phyloP scores from a whole-genome alignment of 2,329 filamentous ascomycete genomes.

The Paecilomyces niveus region DNA sequence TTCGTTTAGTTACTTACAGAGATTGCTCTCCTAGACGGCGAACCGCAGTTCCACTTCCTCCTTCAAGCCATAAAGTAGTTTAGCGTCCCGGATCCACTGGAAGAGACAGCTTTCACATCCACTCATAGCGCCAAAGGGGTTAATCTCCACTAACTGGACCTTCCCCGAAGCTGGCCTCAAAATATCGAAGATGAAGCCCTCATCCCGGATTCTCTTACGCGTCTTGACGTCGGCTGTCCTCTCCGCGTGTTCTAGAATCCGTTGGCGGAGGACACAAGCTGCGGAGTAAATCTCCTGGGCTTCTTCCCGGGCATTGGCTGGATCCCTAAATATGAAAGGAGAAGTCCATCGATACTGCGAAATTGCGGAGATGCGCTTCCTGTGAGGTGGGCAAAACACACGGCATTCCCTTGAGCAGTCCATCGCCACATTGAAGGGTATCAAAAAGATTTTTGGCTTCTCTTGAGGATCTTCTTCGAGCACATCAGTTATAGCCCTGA shows the following conservation, averaged over 20 bases:
- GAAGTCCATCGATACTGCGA: conserved; percentile 39
- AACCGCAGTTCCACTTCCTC: conserved; percentile 25
- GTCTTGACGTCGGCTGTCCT: conserved; percentile 18
- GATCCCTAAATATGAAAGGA: conserved; percentile 17
- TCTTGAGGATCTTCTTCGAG: conserved; percentile 9
- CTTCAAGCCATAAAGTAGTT: conserved; percentile 28
- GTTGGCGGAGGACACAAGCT: conserved; percentile 12
- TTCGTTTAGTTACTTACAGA: background rate
- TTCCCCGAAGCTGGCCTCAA: conserved; percentile 24
- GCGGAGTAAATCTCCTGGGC: conserved; percentile 13
- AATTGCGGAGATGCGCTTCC: conserved; percentile 26
- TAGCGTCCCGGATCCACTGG: conserved; percentile 37
- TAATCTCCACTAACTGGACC: conserved; percentile 37
- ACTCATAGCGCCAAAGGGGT: conserved; percentile 39
- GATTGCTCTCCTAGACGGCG: background rate
- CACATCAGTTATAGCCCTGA: conserved; percentile 24
- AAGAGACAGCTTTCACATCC: conserved; percentile 42
- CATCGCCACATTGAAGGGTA: conserved; percentile 38
- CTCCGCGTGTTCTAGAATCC: conserved; percentile 20
- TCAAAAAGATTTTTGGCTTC: conserved; percentile 29
- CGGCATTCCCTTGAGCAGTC: conserved; percentile 33
- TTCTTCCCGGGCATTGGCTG: conserved; percentile 4
- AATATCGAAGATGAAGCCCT: conserved; percentile 42
- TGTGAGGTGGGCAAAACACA: conserved; percentile 36
- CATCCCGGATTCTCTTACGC: conserved; percentile 13